Evolutionary conservation across 106 monocot species (phyloP), one percentile per base, ranked within the genome.

Genomic region (Apostasia ramifera): DNA sequence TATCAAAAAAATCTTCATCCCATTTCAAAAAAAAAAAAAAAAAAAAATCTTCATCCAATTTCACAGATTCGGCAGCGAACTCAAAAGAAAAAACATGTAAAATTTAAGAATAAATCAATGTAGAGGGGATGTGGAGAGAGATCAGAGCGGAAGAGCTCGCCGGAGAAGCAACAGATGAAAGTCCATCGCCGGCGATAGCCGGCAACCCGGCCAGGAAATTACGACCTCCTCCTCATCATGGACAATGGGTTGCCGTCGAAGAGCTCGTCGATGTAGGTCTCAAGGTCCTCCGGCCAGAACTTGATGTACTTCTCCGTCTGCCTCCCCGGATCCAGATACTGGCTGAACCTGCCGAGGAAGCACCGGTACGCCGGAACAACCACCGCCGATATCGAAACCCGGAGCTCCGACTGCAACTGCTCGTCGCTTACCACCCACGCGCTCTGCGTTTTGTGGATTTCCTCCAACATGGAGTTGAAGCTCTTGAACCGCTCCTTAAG

Each of bases 241-340:
- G 61, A 52, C 12, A 48, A 14, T 0, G 75, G 61, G 42, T 76
- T 76, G 44, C 68, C 75, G 7, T 69, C 75, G 54, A 76, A 76
- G 58, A 76, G 61, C 6, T 76, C 68, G 6, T 76, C 75, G 4
- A 76, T 76, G 6, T 38, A 42, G 8, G 68, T 26, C 53, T 76
- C 75, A 1, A 76, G 44, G 1, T 76, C 75, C 44, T 76, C 75
- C 1, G 75, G 68, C 53, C 66, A 51, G 9, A 68, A 69, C 61
- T 76, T 76, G 9, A 76, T 40, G 46, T 76, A 76, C 75, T 76
- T 76, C 75, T 76, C 75, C 7, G 68, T 76, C 61, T 76, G 75
- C 53, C 75, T 68, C 7, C 75, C 75, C 6, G 75, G 47, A 14
- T 59, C 68, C n/a, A 76, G 43, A 2, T 67, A 66, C 61, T 76